Base-by-base conservation (phyloP, 805 yeast genomes). In the Jamesozyma hellenica region DNA sequence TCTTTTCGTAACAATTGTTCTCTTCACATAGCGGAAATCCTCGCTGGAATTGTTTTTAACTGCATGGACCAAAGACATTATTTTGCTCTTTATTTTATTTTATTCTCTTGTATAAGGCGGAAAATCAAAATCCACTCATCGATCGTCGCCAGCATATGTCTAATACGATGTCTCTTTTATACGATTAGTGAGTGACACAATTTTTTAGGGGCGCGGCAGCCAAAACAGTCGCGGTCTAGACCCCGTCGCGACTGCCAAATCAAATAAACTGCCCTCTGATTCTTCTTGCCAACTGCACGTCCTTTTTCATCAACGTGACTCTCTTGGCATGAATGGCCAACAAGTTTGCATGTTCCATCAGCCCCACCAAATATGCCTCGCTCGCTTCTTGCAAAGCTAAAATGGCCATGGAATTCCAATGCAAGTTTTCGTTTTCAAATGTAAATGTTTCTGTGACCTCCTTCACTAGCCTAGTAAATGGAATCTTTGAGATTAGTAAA, bases 261-360 rank as follows among this genome's bases (percentile, higher is more conserved):
- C 43, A 57, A 17, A 56, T 55, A 36, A 60, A 61, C 32, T 59
- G 70, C 5, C 87, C 88, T 50, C 88, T 69, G 32, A 82, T 74
- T 58, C 90, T 67, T 63, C 92, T 70, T 3, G 92, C 92, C 47
- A 82, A 63, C 53, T 82, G 88, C 44, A 82, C 77, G 55, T 82
- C 94, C 57, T 79, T 81, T 52, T 79, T 82, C 90, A 82, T 82
- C 27, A 82, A 80, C 0, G 94, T 82, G n/a, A 82, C 86, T 49
- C 94, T 63, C 52, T 78, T 81, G 1, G 87, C 88, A 59, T 82
- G 92, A 29, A 82, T 62, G 12, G 92, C 92, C 57, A 85, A 67
- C 29, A 82, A 55, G 50, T 82, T 82, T 3, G 88, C 82, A 55
- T 82, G 92, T 52, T 82, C 92, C 37, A 82, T 64, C 29, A 82